Conservation (phyloP, 441 rosid genomes). For the Corymbia citriodora region DNA sequence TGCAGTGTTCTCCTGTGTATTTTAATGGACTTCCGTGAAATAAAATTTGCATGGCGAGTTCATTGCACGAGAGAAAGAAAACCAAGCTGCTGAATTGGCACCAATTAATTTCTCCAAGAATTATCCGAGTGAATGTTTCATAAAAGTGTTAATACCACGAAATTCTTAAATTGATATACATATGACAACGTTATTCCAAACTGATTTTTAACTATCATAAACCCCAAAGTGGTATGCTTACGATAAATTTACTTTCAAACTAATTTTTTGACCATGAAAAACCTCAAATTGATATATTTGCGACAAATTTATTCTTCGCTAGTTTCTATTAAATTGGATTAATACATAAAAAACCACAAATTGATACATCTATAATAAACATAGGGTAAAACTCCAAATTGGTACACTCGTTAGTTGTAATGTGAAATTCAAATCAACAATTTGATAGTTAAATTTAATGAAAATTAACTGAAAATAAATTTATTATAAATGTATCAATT, state of each 20-base stretch:
- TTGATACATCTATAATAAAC: rapidly evolving
- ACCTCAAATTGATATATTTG: rapidly evolving
- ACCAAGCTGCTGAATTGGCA: neutral
- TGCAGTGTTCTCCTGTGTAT: neutral
- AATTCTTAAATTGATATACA: rapidly evolving
- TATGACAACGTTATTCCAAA: rapidly evolving
- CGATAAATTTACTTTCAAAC: too few species aligned
- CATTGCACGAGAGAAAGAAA: neutral
- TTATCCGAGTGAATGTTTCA: neutral
- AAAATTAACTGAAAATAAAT: too few species aligned
- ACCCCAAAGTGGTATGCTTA: too few species aligned
- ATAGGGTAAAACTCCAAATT: neutral
- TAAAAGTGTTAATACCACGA: too few species aligned
- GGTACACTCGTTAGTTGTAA: too few species aligned
- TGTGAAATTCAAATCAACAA: too few species aligned
- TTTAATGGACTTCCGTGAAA: neutral
- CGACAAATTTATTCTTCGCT: rapidly evolving
- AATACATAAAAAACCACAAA: too few species aligned
- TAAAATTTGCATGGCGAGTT: neutral
- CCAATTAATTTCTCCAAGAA: neutral
- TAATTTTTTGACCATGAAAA: too few species aligned
- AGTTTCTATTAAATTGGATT: too few species aligned
- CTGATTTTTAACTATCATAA: too few species aligned
- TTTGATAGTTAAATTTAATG: too few species aligned
- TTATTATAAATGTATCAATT: too few species aligned